Percentiles rank a stretch among this genome's conserved stretches.
Evolutionary conservation across 352 stramenopile genomes (phyloP).

Genomic region (Pseudoperonospora humuli): DNA sequence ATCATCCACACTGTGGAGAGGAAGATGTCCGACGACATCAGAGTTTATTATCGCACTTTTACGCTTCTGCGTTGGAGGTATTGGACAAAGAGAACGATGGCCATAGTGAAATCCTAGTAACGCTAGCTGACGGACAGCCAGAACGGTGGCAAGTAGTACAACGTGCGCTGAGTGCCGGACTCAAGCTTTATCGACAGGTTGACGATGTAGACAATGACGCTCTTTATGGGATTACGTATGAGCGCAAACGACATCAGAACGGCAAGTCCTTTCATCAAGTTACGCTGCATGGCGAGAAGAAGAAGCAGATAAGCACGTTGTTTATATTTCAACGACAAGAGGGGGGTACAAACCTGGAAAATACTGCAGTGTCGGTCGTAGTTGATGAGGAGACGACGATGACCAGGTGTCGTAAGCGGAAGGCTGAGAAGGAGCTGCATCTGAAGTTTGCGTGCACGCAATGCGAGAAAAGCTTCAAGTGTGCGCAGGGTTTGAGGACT

Average conservation of each 20-base stretch:
- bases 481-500: constrained; percentile 58
- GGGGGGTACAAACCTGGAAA: not conserved
- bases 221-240: constrained; percentile 39
- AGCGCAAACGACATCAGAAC: constrained; percentile 85
- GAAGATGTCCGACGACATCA: constrained; percentile 86
- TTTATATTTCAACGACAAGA: constrained; percentile 40
- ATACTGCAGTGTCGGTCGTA: not conserved
- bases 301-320: constrained; percentile 55
- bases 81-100: constrained; percentile 16
- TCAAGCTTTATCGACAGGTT: constrained; percentile 38
- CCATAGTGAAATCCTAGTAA: constrained; percentile 39
- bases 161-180: constrained; percentile 34
- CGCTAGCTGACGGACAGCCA: constrained; percentile 63
- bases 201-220: constrained; percentile 39
- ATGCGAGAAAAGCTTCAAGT: constrained; percentile 67
- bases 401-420: constrained; percentile 27
- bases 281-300: constrained; percentile 56
- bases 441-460: constrained; percentile 34
- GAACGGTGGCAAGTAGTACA: constrained; percentile 66
- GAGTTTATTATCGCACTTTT: constrained; percentile 89
- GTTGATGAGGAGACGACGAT: not conserved
- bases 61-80: constrained; percentile 51
- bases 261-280: constrained; percentile 82
- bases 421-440: constrained; percentile 23
- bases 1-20: constrained; percentile 90